Conservation (phyloP, 768 basidiomycete genomes). For the Russula abietina region DNA sequence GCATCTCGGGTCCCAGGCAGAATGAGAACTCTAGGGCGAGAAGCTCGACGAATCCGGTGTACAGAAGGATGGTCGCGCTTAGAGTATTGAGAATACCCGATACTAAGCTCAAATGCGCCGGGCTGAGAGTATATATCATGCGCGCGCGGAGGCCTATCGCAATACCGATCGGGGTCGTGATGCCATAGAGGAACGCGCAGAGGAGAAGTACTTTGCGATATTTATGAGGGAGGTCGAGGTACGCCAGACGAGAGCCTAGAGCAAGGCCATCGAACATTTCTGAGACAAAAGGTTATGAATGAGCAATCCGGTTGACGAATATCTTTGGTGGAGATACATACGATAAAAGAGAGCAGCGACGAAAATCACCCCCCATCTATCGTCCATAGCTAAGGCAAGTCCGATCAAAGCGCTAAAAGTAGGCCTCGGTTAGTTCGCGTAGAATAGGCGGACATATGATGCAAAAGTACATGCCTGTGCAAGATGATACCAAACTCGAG, state of each 20-base stretch:
- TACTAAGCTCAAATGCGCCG: constrained; percentile 69
- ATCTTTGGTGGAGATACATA: constrained; percentile 37
- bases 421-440: background rate
- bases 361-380: constrained; percentile 77
- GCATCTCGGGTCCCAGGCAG: constrained; percentile 63
- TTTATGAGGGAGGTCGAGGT: constrained; percentile 50
- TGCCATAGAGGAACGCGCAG: constrained; percentile 60
- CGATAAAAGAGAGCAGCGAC: constrained; percentile 89
- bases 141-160: constrained; percentile 75
- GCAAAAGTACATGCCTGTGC: constrained; percentile 51
- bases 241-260: constrained; percentile 83
- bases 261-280: constrained; percentile 95
- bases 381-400: constrained; percentile 79
- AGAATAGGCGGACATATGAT: background rate
- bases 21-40: constrained; percentile 94
- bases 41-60: constrained; percentile 85
- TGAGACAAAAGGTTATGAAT: constrained; percentile 29
- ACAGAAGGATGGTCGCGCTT: constrained; percentile 83
- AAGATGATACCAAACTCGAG: constrained; percentile 91
- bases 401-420: constrained; percentile 71
- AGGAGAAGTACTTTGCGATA: constrained; percentile 53
- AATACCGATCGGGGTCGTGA: constrained; percentile 84
- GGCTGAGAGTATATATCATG: constrained; percentile 73
- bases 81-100: constrained; percentile 80
- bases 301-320: too few relatives aligned